A percentile compares a stretch with the other conserved stretches of the same genome.
These are phyloP conservation scores for Nigrograna mackinnonii DNA, from an alignment of 2,329 filamentous ascomycete genomes.

Conservation along the genomic window DNA sequence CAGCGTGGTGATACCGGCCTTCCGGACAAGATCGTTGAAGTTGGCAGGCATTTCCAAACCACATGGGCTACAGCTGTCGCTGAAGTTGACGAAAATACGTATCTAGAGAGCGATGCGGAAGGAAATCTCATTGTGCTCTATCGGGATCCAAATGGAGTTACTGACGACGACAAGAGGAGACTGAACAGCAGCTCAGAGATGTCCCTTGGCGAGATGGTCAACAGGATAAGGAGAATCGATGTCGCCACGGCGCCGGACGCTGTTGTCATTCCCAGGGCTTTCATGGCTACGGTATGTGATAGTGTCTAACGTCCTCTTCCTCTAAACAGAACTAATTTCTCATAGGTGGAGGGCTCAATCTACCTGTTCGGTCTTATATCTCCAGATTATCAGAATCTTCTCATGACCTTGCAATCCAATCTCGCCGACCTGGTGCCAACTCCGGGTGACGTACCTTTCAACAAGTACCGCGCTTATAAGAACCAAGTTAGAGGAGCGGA, in stretches of 20 bases:
- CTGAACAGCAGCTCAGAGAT: constrained; percentile 80
- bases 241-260: constrained; percentile 67
- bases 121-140: constrained; percentile 85
- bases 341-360: constrained; percentile 84
- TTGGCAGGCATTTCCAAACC: constrained; percentile 79
- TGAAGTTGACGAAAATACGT: constrained; percentile 72
- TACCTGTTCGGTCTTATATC: constrained; percentile 86
- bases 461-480: constrained; percentile 79
- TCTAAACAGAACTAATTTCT: not conserved
- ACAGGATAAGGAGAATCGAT: constrained; percentile 76
- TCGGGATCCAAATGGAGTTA: constrained; percentile 72
- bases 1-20: constrained; percentile 59
- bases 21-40: constrained; percentile 69
- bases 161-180: constrained; percentile 70
- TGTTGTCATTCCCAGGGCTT: constrained; percentile 78
- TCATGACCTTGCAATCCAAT: constrained; percentile 78
- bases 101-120: constrained; percentile 82
- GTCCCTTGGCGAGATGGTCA: constrained; percentile 89
- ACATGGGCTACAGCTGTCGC: constrained; percentile 81
- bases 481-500: constrained; percentile 71
- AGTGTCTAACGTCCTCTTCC: not conserved
- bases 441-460: constrained; percentile 76
- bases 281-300: constrained; percentile 82
- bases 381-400: constrained; percentile 71
- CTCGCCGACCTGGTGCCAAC: constrained; percentile 69